phyloP scores from a whole-genome alignment of 768 basidiomycete species.

The Rhodocollybia butyracea region DNA sequence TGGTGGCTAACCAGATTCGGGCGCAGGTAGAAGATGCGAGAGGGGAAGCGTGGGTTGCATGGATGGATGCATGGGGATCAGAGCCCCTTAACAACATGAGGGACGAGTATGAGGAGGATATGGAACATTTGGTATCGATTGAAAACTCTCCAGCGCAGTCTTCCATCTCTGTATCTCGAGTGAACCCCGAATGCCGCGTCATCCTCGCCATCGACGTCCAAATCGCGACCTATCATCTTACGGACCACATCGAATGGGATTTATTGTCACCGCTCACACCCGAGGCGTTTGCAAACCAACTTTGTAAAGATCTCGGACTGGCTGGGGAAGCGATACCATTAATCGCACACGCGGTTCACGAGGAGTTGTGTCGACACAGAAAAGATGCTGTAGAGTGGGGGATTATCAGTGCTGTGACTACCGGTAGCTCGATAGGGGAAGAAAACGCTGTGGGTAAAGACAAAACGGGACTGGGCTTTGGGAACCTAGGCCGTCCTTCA shows the following conservation, averaged over 20 bases:
- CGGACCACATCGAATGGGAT: conserved; percentile 99
- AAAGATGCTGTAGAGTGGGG: conserved; percentile 95
- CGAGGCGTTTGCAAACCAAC: conserved; percentile 73
- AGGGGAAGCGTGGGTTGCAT: conserved; percentile 23
- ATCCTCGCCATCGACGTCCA: conserved; percentile 87
- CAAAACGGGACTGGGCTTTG: conserved; percentile 77
- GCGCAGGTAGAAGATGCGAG: conserved; percentile 90
- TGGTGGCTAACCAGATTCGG: conserved; percentile 81
- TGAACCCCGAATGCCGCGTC: background rate
- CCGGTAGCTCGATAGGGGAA: conserved; percentile 26
- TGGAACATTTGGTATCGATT: background rate
- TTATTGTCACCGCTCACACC: conserved; percentile 90
- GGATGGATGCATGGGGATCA: background rate
- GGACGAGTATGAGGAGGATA: background rate
- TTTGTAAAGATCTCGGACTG: conserved; percentile 85
- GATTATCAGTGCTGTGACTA: conserved; percentile 57
- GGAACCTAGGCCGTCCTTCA: conserved; percentile 73
- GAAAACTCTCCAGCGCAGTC: background rate
- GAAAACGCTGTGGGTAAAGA: conserved; percentile 65
- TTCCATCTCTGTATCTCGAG: too few relatives aligned
- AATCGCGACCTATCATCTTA: conserved; percentile 84
- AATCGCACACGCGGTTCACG: conserved; percentile 90
- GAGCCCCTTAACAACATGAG: background rate
- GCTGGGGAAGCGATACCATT: conserved; percentile 86
- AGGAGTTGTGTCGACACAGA: conserved; percentile 93